Percentiles rank a stretch among this genome's conserved stretches.
Evolutionary conservation across 2,329 filamentous ascomycete species (phyloP).

Genomic region (Aspergillus sp.): DNA sequence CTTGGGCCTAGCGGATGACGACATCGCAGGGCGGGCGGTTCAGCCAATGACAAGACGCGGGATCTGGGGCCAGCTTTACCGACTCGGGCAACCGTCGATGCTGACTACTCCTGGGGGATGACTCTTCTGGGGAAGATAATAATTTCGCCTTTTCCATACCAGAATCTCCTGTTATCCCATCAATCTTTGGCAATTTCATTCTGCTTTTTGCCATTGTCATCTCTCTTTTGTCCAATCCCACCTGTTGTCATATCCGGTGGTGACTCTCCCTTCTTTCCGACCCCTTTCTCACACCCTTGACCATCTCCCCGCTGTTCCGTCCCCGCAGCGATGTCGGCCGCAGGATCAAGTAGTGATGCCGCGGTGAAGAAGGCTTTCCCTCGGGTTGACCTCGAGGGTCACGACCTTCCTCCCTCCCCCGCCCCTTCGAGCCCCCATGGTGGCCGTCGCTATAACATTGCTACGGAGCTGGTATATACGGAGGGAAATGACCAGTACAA

Average conservation of each 20-base stretch:
- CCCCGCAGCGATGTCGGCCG: conserved; percentile 44
- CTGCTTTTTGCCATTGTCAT: conserved; percentile 6
- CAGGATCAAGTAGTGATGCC: conserved; percentile 32
- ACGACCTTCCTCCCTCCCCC: conserved; percentile 85
- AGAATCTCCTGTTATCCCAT: conserved; percentile 5
- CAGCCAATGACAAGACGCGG: conserved; percentile 14
- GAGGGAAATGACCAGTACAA: conserved; percentile 97
- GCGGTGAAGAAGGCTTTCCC: conserved; percentile 54
- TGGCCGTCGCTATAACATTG: conserved; percentile 86
- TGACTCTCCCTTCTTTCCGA: not conserved
- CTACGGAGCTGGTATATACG: conserved; percentile 94
- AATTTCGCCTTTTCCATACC: conserved; percentile 5
- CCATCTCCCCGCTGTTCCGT: conserved; percentile 28
- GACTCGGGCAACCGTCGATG: conserved; percentile 12
- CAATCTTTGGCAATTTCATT: conserved; percentile 3
- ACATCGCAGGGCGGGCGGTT: conserved; percentile 14
- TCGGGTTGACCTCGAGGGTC: conserved; percentile 76
- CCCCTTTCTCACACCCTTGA: not conserved
- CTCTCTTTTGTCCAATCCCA: not conserved
- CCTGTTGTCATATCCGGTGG: not conserved
- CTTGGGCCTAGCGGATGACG: conserved; percentile 21
- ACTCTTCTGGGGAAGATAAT: conserved; percentile 18
- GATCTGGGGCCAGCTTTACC: conserved; percentile 11
- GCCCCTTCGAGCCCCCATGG: conserved; percentile 87
- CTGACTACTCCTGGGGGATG: conserved; percentile 10